These are phyloP conservation scores for Trametes hirsuta DNA, from an alignment of 1,284 basidiomycete genomes.

Conservation along the genomic window DNA sequence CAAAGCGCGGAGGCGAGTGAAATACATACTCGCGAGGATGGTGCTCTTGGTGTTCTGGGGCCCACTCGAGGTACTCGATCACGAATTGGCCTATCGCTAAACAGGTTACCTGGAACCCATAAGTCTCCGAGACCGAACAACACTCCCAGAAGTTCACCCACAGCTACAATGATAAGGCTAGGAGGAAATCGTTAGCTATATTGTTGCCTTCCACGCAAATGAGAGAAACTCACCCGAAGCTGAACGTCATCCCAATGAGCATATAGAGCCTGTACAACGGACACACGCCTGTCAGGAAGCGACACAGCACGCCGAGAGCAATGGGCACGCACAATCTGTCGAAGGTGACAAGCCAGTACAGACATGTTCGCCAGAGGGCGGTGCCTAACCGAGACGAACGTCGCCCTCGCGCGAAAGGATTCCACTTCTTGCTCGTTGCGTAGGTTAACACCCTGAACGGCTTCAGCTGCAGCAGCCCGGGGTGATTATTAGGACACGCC, in stretches of 20 bases:
- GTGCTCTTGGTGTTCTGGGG: not conserved
- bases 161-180: conserved; percentile 60
- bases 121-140: not conserved
- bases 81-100: conserved; percentile 58
- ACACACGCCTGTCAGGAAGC: conserved; percentile 2
- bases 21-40: conserved; percentile 22
- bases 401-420: conserved; percentile 38
- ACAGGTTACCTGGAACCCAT: conserved; percentile 48
- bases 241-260: conserved; percentile 71
- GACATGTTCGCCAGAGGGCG: conserved; percentile 53
- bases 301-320: not conserved
- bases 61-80: conserved; percentile 49
- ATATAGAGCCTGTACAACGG: conserved; percentile 57
- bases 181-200: not conserved
- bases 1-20: not conserved
- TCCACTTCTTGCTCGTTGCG: conserved; percentile 50
- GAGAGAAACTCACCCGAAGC: conserved; percentile 55
- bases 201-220: not conserved
- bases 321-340: conserved; percentile 56
- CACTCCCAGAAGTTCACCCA: conserved; percentile 34
- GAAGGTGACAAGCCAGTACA: conserved; percentile 61
- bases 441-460: conserved; percentile 52
- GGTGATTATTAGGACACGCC: not conserved
- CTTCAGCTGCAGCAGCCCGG: not conserved
- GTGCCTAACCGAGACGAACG: conserved; percentile 45